Percentiles rank a stretch among this genome's conserved stretches.
These are phyloP conservation scores for Madurella mycetomatis DNA, from an alignment of 2,329 filamentous ascomycete species.

Conservation along the genomic window DNA sequence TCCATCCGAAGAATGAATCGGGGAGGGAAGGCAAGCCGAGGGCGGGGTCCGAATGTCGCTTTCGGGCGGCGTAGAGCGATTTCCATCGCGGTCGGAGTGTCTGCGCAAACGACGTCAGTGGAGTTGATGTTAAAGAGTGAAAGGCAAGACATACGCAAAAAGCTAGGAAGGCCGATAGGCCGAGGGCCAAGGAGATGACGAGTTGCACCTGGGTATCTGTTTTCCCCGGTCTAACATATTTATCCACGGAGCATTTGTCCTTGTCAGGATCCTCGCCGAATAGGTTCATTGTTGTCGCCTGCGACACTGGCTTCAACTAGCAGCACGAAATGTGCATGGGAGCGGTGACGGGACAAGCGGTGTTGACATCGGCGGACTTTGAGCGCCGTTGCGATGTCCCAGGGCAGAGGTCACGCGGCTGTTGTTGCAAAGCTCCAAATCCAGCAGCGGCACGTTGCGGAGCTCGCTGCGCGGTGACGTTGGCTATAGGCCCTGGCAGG, in stretches of 20 bases:
- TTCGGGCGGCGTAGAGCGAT: slow-evolving; percentile 81
- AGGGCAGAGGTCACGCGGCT: background rate
- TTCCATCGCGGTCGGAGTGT: slow-evolving; percentile 88
- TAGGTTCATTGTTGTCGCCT: slow-evolving; percentile 22
- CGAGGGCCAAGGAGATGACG: slow-evolving; percentile 65
- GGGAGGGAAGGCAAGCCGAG: slow-evolving; percentile 71
- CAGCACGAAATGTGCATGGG: slow-evolving; percentile 1
- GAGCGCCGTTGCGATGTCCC: background rate
- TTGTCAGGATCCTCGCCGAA: slow-evolving; percentile 19
- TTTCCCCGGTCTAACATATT: slow-evolving; percentile 33
- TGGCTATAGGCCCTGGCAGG: background rate
- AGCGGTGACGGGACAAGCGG: background rate
- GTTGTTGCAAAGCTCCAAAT: background rate
- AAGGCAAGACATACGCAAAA: slow-evolving; percentile 61
- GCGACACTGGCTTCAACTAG: slow-evolving; percentile 4
- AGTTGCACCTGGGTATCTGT: slow-evolving; percentile 61
- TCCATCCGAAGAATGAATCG: slow-evolving; percentile 87
- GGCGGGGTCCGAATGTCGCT: slow-evolving; percentile 61
- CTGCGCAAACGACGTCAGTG: slow-evolving; percentile 40
- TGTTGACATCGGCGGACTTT: slow-evolving; percentile 1
- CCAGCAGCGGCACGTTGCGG: background rate
- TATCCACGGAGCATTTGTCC: slow-evolving; percentile 24
- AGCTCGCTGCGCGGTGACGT: background rate
- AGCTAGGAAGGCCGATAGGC: slow-evolving; percentile 64
- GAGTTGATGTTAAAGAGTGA: background rate